Evolutionary conservation across 1,284 basidiomycete genomes (phyloP).

Genomic region (Microbotryum lychnidis-dioicae): DNA sequence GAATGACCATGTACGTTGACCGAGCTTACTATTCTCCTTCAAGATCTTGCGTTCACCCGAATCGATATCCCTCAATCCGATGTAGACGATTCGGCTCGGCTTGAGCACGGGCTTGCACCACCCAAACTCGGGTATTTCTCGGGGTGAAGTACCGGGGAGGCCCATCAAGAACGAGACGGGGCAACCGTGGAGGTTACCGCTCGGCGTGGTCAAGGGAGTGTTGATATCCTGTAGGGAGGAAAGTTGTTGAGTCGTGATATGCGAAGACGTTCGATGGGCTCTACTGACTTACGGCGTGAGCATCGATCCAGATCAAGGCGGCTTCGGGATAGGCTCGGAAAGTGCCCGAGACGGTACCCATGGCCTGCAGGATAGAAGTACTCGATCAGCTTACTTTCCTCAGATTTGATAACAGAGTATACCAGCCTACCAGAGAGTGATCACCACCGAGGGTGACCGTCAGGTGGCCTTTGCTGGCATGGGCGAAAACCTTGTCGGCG

Average conservation of each 20-base stretch:
- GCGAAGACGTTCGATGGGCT: background rate
- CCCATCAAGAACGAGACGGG: slow-evolving; percentile 80
- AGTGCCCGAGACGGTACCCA: slow-evolving; percentile 83
- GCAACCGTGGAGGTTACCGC: slow-evolving; percentile 97
- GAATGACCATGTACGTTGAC: too few relatives aligned
- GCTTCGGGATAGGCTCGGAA: slow-evolving; percentile 50
- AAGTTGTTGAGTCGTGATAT: background rate
- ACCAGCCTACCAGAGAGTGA: slow-evolving; percentile 56
- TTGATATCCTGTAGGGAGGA: slow-evolving; percentile 87
- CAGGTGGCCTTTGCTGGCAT: slow-evolving; percentile 68
- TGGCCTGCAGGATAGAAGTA: slow-evolving; percentile 51
- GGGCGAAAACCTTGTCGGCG: slow-evolving; percentile 62
- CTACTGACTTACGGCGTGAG: slow-evolving; percentile 37
- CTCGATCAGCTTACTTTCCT: too few relatives aligned
- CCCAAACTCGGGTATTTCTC: slow-evolving; percentile 52
- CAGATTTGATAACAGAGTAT: too few relatives aligned
- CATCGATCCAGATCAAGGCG: slow-evolving; percentile 74
- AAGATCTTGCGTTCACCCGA: slow-evolving; percentile 81
- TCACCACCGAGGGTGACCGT: slow-evolving; percentile 94
- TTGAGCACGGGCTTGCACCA: slow-evolving; percentile 73
- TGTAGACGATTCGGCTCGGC: slow-evolving; percentile 75
- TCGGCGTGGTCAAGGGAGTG: slow-evolving; percentile 68
- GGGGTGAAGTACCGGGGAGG: slow-evolving; percentile 36
- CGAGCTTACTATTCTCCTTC: slow-evolving; percentile 53
- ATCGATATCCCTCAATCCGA: slow-evolving; percentile 92